Conservation (phyloP, 805 yeast species). For the Danielia reshetovae region DNA sequence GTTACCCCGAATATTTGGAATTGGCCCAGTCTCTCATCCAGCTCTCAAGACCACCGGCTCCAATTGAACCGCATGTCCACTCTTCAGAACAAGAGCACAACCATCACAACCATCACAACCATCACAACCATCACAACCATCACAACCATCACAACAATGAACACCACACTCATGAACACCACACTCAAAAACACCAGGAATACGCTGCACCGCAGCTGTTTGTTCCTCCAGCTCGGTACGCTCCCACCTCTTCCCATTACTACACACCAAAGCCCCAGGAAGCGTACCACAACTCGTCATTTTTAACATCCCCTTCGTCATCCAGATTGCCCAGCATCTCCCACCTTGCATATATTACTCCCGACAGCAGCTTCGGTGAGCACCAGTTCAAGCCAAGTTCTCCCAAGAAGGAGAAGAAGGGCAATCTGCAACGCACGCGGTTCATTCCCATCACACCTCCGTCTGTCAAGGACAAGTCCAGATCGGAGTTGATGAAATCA, state of each 20-base stretch:
- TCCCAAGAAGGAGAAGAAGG: constrained; percentile 3
- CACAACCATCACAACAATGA: neutral
- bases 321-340: constrained; percentile 3
- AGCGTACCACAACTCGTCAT: neutral
- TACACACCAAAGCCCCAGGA: constrained; percentile 2
- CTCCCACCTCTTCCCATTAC: constrained; percentile 1
- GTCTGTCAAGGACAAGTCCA: constrained; percentile 26
- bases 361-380: constrained; percentile 6
- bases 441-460: constrained; percentile 44
- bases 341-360: constrained; percentile 7
- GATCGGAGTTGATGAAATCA: constrained; percentile 29
- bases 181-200: neutral
- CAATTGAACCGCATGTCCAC: constrained; percentile 3
- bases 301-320: constrained; percentile 1
- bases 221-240: neutral
- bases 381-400: neutral
- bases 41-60: constrained; percentile 24
- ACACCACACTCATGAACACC: neutral
- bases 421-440: constrained; percentile 8
- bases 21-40: constrained; percentile 41
- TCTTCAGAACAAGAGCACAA: neutral
- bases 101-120: neutral
- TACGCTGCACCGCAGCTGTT: neutral
- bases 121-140: neutral
- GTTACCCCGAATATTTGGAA: constrained; percentile 46